phyloP scores from a whole-genome alignment of 176 grass and related monocot genomes.

The Oryza rufipogon region DNA sequence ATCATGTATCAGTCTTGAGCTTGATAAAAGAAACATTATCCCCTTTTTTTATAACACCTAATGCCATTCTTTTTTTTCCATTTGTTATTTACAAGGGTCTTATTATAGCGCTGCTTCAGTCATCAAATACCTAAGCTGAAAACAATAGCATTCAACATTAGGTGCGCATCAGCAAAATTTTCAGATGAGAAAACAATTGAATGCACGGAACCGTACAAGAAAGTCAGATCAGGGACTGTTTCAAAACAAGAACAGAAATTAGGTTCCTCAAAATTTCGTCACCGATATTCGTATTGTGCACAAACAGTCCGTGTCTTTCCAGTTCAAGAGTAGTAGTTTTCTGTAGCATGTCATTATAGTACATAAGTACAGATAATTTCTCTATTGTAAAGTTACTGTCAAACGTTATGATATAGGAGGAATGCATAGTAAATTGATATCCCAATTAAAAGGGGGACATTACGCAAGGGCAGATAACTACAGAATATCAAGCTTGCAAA shows the following conservation, averaged over 20 bases:
- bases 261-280: not conserved
- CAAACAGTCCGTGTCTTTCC: not conserved
- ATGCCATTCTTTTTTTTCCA: not conserved
- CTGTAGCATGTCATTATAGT: not conserved
- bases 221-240: conserved; percentile 26
- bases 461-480: not conserved
- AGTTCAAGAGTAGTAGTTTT: not conserved
- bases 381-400: not conserved
- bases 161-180: not conserved
- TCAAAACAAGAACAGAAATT: not conserved
- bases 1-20: not conserved
- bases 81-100: not conserved
- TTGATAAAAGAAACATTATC: conserved; percentile 9
- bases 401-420: no score
- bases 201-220: conserved; percentile 38
- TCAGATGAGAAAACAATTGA: not conserved
- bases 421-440: not conserved
- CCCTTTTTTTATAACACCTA: not conserved
- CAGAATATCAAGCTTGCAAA: not conserved
- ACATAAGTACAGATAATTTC: not conserved
- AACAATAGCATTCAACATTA: not conserved
- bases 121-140: not conserved
- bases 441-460: not conserved
- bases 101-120: not conserved
- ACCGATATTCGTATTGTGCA: conserved; percentile 1